Conservation (phyloP, 1,284 basidiomycete species). For the Trichosporon sp. region DNA sequence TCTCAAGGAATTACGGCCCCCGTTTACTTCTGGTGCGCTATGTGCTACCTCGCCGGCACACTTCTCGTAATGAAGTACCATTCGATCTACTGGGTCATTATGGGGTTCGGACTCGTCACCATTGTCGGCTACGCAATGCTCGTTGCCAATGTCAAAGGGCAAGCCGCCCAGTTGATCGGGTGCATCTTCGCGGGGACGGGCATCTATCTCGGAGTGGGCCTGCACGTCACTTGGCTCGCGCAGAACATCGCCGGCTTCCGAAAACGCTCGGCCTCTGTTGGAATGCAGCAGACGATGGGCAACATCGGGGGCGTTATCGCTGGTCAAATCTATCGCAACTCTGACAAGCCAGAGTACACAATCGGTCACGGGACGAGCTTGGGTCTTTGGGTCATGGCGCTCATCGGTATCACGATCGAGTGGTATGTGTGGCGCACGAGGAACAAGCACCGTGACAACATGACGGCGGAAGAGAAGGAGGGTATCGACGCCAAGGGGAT, state of each 20-base stretch:
- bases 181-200: constrained; percentile 29
- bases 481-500: constrained; percentile 13
- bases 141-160: constrained; percentile 5
- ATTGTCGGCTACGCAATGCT: constrained; percentile 25
- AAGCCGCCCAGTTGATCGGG: constrained; percentile 22
- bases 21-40: constrained; percentile 19
- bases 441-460: constrained; percentile 8
- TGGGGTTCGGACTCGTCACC: constrained; percentile 7
- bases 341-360: constrained; percentile 12
- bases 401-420: constrained; percentile 12
- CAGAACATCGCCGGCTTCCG: constrained; percentile 29
- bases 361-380: constrained; percentile 12
- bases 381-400: constrained; percentile 8
- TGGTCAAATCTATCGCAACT: constrained; percentile 16
- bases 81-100: constrained; percentile 14
- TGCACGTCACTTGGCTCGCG: constrained; percentile 29
- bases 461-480: constrained; percentile 14
- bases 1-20: constrained; percentile 30
- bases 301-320: constrained; percentile 25
- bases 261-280: constrained; percentile 28
- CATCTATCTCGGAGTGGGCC: constrained; percentile 29
- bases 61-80: constrained; percentile 13
- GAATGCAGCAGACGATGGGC: constrained; percentile 35
- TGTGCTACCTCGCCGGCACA: constrained; percentile 20
- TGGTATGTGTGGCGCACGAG: constrained; percentile 12